Evolutionary conservation across 2,329 filamentous ascomycete species (phyloP).

Genomic region (Cladophialophora immunda): DNA sequence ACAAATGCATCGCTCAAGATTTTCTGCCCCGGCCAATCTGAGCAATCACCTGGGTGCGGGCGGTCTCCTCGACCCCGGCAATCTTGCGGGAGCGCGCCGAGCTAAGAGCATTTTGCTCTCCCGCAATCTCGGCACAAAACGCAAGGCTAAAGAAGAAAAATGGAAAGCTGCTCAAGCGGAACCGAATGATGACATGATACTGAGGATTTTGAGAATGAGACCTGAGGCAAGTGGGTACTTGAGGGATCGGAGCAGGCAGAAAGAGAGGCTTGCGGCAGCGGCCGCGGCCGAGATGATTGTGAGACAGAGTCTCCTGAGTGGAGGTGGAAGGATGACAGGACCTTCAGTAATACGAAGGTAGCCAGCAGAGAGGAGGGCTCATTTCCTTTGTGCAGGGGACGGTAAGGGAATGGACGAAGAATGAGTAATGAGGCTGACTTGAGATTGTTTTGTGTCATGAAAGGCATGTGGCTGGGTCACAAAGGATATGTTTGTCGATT

Average conservation of each 20-base stretch:
- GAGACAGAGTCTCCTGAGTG: conserved; percentile 80
- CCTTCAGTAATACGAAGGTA: conserved; percentile 39
- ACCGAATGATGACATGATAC: conserved; percentile 96
- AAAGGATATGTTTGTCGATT: neutral
- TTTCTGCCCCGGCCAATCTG: conserved; percentile 71
- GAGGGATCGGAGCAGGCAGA: conserved; percentile 88
- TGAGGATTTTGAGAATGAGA: conserved; percentile 92
- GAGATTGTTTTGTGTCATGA: neutral
- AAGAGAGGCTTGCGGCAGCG: conserved; percentile 88
- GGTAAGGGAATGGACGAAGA: neutral
- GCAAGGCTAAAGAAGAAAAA: conserved; percentile 93
- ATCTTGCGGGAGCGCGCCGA: conserved; percentile 59
- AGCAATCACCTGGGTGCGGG: conserved; percentile 52
- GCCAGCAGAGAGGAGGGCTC: neutral
- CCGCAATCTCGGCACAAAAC: conserved; percentile 95
- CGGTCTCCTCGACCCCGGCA: conserved; percentile 60
- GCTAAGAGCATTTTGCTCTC: conserved; percentile 86
- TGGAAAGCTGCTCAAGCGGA: conserved; percentile 94
- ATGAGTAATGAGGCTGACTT: conserved; percentile 9
- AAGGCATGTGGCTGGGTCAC: neutral
- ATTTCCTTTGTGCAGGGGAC: neutral
- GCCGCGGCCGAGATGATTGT: conserved; percentile 95
- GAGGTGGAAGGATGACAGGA: conserved; percentile 62
- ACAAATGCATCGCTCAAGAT: conserved; percentile 62
- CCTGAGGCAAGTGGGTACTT: conserved; percentile 88